phyloP scores from a whole-genome alignment of 2,329 filamentous ascomycete species.

The Anthostomella pinea region DNA sequence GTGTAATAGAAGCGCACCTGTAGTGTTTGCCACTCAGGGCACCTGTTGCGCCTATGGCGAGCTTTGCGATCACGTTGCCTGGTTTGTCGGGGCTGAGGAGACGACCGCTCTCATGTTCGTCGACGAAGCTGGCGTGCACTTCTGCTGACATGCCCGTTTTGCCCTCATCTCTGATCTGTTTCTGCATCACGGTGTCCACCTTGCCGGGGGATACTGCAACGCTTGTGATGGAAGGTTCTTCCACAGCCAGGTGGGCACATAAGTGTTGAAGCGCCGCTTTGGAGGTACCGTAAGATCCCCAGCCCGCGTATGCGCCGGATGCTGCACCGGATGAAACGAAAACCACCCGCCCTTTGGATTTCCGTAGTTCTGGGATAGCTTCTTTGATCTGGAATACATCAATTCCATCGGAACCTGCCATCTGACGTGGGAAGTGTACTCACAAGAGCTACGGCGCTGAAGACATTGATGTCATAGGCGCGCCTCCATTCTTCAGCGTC shows the following conservation, averaged over 20 bases:
- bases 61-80: conserved; percentile 78
- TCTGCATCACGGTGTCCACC: conserved; percentile 88
- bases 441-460: conserved; percentile 78
- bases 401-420: too few species aligned
- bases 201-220: conserved; percentile 75
- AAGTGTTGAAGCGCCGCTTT: conserved; percentile 85
- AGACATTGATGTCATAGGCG: conserved; percentile 81
- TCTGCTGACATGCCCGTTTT: conserved; percentile 47
- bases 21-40: conserved; percentile 75
- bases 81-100: conserved; percentile 81
- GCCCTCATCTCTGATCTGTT: conserved; percentile 66
- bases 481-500: conserved; percentile 72
- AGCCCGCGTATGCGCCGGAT: conserved; percentile 61
- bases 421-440: too few species aligned
- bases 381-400: conserved; percentile 74
- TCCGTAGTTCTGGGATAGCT: conserved; percentile 65
- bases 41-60: conserved; percentile 63
- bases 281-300: conserved; percentile 78
- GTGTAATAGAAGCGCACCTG: conserved; percentile 51
- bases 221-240: conserved; percentile 74
- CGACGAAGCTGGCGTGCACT: conserved; percentile 66
- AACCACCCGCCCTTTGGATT: conserved; percentile 67
- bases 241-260: conserved; percentile 66
- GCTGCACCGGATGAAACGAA: conserved; percentile 81
- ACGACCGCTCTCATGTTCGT: conserved; percentile 66